These are phyloP conservation scores for Metarhizium humberi DNA, from an alignment of 2,329 filamentous ascomycete genomes.

Conservation along the genomic window DNA sequence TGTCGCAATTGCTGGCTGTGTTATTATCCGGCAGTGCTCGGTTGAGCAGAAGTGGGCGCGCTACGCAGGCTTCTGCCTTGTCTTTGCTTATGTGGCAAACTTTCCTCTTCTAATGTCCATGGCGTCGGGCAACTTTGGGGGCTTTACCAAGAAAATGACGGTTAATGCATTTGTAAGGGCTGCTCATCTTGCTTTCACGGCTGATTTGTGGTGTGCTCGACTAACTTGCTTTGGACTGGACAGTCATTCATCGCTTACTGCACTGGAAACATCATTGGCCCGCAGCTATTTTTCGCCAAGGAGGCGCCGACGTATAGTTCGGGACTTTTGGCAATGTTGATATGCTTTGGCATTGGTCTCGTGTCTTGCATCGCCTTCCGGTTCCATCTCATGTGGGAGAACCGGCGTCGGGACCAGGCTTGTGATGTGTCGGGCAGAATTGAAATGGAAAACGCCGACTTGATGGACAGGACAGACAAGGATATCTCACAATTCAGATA, in stretches of 20 bases:
- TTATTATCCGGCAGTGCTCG: slow-evolving; percentile 15
- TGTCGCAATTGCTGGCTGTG: slow-evolving; percentile 12
- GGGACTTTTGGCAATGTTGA: slow-evolving; percentile 52
- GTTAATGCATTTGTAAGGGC: slow-evolving; percentile 40
- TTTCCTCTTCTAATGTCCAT: slow-evolving; percentile 42
- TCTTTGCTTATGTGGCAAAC: slow-evolving; percentile 41
- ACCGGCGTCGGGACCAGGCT: slow-evolving; percentile 38
- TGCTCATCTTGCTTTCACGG: neutral
- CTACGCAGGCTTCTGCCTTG: slow-evolving; percentile 30
- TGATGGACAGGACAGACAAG: slow-evolving; percentile 42
- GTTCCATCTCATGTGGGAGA: slow-evolving; percentile 41
- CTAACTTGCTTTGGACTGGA: neutral
- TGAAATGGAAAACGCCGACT: slow-evolving; percentile 6
- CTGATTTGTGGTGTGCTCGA: neutral
- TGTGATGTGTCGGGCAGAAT: neutral
- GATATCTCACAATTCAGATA: slow-evolving; percentile 48
- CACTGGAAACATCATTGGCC: slow-evolving; percentile 50
- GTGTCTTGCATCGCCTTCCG: slow-evolving; percentile 32
- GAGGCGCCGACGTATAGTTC: slow-evolving; percentile 52
- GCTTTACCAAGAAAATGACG: slow-evolving; percentile 53
- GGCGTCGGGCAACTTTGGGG: slow-evolving; percentile 48
- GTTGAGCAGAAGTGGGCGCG: slow-evolving; percentile 13
- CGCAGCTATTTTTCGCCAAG: slow-evolving; percentile 47
- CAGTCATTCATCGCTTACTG: slow-evolving; percentile 48
- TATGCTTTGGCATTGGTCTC: slow-evolving; percentile 45